These are phyloP conservation scores for Peronospora farinosa DNA, from an alignment of 352 stramenopile species.

Conservation along the genomic window DNA sequence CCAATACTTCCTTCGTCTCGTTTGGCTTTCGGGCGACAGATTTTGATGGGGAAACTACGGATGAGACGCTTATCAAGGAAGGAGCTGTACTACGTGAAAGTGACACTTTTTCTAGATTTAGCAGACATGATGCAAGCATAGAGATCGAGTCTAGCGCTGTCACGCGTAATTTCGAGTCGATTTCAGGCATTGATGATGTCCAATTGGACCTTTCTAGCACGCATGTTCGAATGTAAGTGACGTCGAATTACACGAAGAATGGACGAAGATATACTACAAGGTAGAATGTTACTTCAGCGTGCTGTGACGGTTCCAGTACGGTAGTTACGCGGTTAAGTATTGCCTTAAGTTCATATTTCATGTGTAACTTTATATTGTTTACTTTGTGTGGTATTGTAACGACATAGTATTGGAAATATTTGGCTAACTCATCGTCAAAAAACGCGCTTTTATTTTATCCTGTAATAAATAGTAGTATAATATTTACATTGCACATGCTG, in stretches of 20 bases:
- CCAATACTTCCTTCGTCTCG: conserved; percentile 41
- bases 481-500: neutral
- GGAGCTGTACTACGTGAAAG: conserved; percentile 16
- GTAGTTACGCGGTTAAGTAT: too few species aligned
- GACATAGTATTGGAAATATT: too few species aligned
- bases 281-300: neutral
- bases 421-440: too few species aligned
- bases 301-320: too few species aligned
- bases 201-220: conserved; percentile 32
- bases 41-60: conserved; percentile 7
- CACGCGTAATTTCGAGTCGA: conserved; percentile 42
- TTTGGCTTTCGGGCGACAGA: conserved; percentile 31
- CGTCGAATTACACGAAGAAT: neutral
- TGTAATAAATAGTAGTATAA: too few species aligned
- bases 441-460: too few species aligned
- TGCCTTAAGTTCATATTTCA: too few species aligned
- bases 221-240: conserved; percentile 31
- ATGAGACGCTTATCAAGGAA: conserved; percentile 29
- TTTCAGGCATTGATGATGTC: conserved; percentile 31
- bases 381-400: too few species aligned
- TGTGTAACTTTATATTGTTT: too few species aligned
- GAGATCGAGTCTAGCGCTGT: conserved; percentile 19
- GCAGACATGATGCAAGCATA: conserved; percentile 7
- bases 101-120: conserved; percentile 7
- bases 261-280: neutral